These are phyloP conservation scores for Penicillium malachiteum DNA, from an alignment of 495 filamentous ascomycete species.

Conservation along the genomic window DNA sequence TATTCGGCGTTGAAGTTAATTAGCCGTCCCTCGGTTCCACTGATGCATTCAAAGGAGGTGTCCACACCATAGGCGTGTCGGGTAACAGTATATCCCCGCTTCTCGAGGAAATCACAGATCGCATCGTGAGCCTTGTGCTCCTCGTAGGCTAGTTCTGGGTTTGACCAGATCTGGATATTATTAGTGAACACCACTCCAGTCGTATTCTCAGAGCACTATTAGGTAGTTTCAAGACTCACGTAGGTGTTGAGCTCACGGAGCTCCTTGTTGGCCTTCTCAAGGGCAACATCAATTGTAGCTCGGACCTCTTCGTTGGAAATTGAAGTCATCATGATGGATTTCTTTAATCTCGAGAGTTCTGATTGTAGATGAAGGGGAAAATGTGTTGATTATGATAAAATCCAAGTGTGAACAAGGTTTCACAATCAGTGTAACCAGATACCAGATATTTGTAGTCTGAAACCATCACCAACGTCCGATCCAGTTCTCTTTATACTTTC, in stretches of 20 bases:
- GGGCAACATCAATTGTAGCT: neutral
- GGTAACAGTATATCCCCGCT: slow-evolving; percentile 55
- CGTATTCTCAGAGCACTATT: neutral
- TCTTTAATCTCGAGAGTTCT: neutral
- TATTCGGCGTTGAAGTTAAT: slow-evolving; percentile 51
- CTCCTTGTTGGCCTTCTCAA: neutral
- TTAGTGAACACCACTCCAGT: neutral
- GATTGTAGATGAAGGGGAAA: neutral
- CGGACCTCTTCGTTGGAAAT: neutral
- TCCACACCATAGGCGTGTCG: slow-evolving; percentile 45
- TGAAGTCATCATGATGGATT: neutral
- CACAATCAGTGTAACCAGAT: too few relatives aligned
- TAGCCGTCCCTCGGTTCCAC: slow-evolving; percentile 38
- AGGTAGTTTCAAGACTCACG: neutral
- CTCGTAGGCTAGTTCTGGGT: slow-evolving; percentile 58
- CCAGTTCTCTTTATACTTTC: too few relatives aligned
- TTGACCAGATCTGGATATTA: slow-evolving; percentile 52
- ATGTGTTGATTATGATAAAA: too few relatives aligned
- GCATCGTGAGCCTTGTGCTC: slow-evolving; percentile 59
- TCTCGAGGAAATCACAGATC: slow-evolving; percentile 54
- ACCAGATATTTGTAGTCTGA: too few relatives aligned
- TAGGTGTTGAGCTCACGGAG: slow-evolving; percentile 1
- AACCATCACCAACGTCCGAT: too few relatives aligned
- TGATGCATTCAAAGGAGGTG: slow-evolving; percentile 40
- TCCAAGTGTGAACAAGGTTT: too few relatives aligned